Evolutionary conservation across 345 rosid species (phyloP), one percentile per base, ranked within the genome.

Genomic region (Citrus sp.): DNA sequence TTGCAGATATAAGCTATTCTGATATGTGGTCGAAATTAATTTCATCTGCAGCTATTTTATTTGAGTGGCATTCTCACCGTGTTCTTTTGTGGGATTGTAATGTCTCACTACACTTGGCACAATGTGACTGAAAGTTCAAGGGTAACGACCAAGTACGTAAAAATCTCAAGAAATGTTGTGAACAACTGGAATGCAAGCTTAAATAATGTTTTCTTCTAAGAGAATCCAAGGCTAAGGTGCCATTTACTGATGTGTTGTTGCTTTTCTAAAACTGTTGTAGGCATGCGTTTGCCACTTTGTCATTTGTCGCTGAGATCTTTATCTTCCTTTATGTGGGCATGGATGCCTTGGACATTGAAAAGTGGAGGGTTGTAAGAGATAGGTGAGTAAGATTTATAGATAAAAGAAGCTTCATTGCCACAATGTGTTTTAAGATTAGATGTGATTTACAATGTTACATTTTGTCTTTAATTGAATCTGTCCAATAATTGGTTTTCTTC

Each of bases 41-140:
- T 76, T 79, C 38, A 55, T 59, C 71, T 91, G 87, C 90, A 95
- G 99, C 84, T 95, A 60, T 93, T 88, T 83, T 64, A 90, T 81
- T 84, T 95, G 46, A 95, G 99, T 74, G 97, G 91, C 77, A 95
- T 95, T 80, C 93, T 95, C 82, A 93, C 99, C 0, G 97, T 95
- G 14, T 95, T 95, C 90, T 95, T 95, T 76, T 93, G 99, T 67
- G 99, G 99, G 79, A 95, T 95, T 75, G 93, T 89, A 67, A 95
- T 96, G 99, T 94, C 99, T 70, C 98, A 94, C 72, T 96, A 93
- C 74, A 96, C 99, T 14, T 94, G 99, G 99, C 98, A 95, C 75
- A 94, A 95, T 64, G 92, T 95, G 74, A 92, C 98, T 28, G 91
- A 92, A 79, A 88, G 97, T 74, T 96, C 98, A 76, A 90, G 97